Evolutionary conservation across 1,139 yeast genomes (phyloP), one percentile per base, ranked within the genome.

Genomic region (Debaryomyces udenii): DNA sequence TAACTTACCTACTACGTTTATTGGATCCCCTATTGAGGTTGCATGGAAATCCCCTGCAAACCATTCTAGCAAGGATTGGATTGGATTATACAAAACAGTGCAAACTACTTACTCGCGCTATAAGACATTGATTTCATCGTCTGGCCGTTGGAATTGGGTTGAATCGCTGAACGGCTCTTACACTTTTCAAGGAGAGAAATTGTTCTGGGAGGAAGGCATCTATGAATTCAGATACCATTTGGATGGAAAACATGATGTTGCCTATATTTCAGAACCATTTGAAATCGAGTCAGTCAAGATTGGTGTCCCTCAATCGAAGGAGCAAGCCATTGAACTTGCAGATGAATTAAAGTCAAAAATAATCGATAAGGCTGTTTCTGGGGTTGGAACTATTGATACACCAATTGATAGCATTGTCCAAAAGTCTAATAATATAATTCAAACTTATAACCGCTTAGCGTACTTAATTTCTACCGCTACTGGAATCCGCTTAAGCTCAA

Each of bases 191-290:
- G 73, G 74, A 7, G 72, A 74, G 7, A 64, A 74, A 37, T 63
- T 84, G 35, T 75, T 75, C 52, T 85, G 86, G 81, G 85, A 83
- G 51, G 80, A 76, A 41, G 96, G 96, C 0, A 70, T 80, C 31
- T 87, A 81, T 61, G 94, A 87, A 61, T 76, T 87, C 53, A 74
- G 96, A 60, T 86, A 85, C 54, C 95, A 88, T 56, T 70, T 78
- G 39, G 78, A 76, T 39, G 82, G 81, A 20, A 78, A 82, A 45
- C 96, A 88, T 58, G 85, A 81, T 46, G 95, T 87, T 22, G 70
- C 83, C 27, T 74, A 76, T 44, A 74, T 82, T 36, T 81, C 93
- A 0, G 75, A 73, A 45, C 90, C 93, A n/a, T 84, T 87, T 62
- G 86, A 83, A 58, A 70, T 87, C 34, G 71, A 65, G 35, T 59